Percentiles rank a stretch among this genome's conserved stretches.
phyloP scores from a whole-genome alignment of 352 stramenopile species.

The Sclerospora graminicola region DNA sequence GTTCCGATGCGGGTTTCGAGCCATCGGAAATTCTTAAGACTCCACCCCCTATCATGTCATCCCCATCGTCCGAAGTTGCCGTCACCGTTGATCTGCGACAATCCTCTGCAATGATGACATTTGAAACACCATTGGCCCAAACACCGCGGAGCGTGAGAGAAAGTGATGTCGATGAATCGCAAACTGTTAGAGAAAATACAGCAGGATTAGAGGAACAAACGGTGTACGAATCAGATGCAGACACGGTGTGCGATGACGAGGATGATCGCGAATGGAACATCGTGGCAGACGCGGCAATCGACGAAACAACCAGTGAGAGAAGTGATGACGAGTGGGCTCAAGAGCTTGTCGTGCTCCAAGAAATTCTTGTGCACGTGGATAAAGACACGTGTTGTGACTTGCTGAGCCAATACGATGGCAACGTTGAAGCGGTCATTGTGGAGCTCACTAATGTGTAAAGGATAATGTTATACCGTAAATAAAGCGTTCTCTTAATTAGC shows the following conservation, averaged over 20 bases:
- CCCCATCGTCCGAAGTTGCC: constrained; percentile 15
- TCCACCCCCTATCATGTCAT: constrained; percentile 1
- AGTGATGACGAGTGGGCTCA: constrained; percentile 23
- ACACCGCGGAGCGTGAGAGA: background rate
- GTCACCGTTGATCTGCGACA: constrained; percentile 27
- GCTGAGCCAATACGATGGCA: constrained; percentile 42
- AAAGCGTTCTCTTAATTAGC: constrained; percentile 4
- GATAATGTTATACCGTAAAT: background rate
- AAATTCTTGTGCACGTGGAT: constrained; percentile 44
- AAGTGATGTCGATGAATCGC: constrained; percentile 1
- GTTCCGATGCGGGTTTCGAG: constrained; percentile 9
- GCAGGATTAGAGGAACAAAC: constrained; percentile 7
- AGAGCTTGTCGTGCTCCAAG: constrained; percentile 37
- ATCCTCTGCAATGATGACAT: constrained; percentile 2
- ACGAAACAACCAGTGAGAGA: constrained; percentile 19
- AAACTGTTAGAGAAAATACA: constrained; percentile 6
- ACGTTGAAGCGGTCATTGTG: constrained; percentile 44
- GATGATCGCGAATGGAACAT: constrained; percentile 44
- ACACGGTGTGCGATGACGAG: constrained; percentile 52
- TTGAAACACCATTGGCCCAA: background rate
- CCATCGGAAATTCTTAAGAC: constrained; percentile 16
- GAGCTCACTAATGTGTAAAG: constrained; percentile 55
- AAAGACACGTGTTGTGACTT: constrained; percentile 31
- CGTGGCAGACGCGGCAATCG: constrained; percentile 12
- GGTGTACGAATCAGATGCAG: constrained; percentile 45